Percentiles rank a stretch among this genome's conserved stretches.
Evolutionary conservation across 129 eudicot species (phyloP).

Genomic region (Mikania micrantha): DNA sequence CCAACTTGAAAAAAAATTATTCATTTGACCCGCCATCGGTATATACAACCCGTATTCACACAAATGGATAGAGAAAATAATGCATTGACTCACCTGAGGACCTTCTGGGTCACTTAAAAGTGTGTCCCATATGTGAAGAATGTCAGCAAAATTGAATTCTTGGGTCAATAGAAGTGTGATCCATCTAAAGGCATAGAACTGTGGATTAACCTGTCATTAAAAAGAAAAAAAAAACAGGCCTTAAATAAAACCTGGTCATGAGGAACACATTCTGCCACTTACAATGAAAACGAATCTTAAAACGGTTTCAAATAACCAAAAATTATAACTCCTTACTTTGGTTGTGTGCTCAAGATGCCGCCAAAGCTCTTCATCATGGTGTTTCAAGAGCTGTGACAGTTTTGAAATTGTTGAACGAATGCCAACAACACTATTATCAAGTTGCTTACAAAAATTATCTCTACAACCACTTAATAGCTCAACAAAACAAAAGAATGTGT

Average conservation of each 20-base stretch:
- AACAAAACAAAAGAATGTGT: conserved; percentile 96
- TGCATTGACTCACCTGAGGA: conserved; percentile 59
- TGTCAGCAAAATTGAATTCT: conserved; percentile 83
- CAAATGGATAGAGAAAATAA: neutral
- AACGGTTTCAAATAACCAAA: neutral
- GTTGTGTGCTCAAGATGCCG: conserved; percentile 93
- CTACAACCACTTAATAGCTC: conserved; percentile 82
- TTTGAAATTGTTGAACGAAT: conserved; percentile 85
- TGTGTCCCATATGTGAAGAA: conserved; percentile 86
- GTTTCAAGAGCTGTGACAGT: conserved; percentile 75
- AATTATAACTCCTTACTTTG: conserved; percentile 39
- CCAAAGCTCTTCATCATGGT: conserved; percentile 99
- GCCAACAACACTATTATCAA: conserved; percentile 96
- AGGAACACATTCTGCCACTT: neutral
- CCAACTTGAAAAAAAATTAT: neutral
- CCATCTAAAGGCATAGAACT: conserved; percentile 98
- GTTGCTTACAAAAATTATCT: conserved; percentile 85
- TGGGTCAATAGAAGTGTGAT: conserved; percentile 94
- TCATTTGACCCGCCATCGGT: neutral
- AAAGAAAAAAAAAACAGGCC: conserved; percentile 21
- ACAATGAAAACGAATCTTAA: neutral
- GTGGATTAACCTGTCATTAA: conserved; percentile 87
- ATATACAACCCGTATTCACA: neutral
- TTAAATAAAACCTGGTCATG: neutral
- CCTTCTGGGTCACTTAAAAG: conserved; percentile 98